These are phyloP conservation scores for Myxozyma vanderwaltii DNA, from an alignment of 805 yeast genomes.

Conservation along the genomic window DNA sequence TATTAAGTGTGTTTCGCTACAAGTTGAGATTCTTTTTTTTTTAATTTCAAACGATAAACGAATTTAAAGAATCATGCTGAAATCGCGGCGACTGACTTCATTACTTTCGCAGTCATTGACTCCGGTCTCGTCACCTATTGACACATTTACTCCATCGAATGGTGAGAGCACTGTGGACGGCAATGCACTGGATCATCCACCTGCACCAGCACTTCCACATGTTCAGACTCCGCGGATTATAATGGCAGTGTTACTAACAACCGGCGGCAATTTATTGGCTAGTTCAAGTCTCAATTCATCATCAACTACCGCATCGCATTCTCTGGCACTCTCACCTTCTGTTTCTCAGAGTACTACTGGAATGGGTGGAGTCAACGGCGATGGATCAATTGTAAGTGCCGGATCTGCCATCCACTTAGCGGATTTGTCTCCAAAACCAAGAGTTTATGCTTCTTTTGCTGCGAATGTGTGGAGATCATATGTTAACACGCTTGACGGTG, in stretches of 20 bases:
- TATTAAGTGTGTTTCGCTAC: too few species aligned
- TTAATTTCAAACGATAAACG: too few species aligned
- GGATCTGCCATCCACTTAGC: conserved; percentile 22
- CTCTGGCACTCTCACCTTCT: conserved; percentile 30
- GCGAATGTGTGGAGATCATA: conserved; percentile 34
- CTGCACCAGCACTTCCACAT: conserved; percentile 7
- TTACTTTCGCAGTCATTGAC: conserved; percentile 30
- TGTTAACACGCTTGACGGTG: neutral
- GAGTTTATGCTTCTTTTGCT: conserved; percentile 36
- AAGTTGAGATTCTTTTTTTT: too few species aligned
- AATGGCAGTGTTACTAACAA: conserved; percentile 25
- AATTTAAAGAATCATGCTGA: conserved; percentile 21
- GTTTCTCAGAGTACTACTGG: conserved; percentile 19
- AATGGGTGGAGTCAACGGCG: neutral
- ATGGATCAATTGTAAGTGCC: neutral
- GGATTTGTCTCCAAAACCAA: conserved; percentile 28
- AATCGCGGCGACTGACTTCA: conserved; percentile 33
- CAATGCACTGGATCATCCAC: neutral
- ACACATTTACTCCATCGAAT: conserved; percentile 15
- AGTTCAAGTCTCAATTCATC: conserved; percentile 17
- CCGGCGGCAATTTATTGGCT: conserved; percentile 25
- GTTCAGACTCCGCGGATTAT: conserved; percentile 25
- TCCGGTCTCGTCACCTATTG: conserved; percentile 19
- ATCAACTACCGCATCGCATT: neutral
- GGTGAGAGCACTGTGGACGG: neutral